A percentile compares a stretch with the other conserved stretches of the same genome.
These are phyloP conservation scores for Talaromyces liani DNA, from an alignment of 495 filamentous ascomycete species.

Conservation along the genomic window DNA sequence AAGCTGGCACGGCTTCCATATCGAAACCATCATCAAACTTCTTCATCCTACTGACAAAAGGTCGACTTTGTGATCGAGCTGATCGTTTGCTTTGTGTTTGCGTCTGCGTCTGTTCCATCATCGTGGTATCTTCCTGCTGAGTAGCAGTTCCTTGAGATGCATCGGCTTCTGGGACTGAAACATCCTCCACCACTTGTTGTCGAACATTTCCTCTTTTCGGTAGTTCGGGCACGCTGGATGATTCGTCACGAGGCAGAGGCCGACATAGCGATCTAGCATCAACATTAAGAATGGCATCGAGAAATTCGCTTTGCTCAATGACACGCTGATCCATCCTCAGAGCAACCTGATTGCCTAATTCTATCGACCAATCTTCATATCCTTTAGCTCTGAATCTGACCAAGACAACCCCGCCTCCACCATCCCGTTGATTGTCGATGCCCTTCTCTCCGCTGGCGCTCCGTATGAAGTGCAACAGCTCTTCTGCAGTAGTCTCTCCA, in stretches of 20 bases:
- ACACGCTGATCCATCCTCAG: constrained; percentile 67
- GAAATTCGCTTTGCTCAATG: constrained; percentile 85
- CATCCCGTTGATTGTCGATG: constrained; percentile 50
- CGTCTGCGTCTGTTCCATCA: constrained; percentile 1
- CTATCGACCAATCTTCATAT: constrained; percentile 59
- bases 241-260: constrained; percentile 42
- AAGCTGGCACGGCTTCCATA: constrained; percentile 34
- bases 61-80: constrained; percentile 27
- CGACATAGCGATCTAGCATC: constrained; percentile 64
- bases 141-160: background rate
- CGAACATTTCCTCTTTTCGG: constrained; percentile 12
- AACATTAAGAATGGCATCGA: constrained; percentile 78
- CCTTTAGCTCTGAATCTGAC: constrained; percentile 67
- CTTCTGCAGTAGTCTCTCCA: constrained; percentile 62
- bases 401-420: constrained; percentile 65
- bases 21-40: constrained; percentile 60
- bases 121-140: background rate
- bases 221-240: background rate
- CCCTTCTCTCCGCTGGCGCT: constrained; percentile 67
- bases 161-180: background rate
- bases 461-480: constrained; percentile 72
- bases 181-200: background rate
- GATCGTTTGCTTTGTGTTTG: constrained; percentile 11
- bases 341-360: constrained; percentile 60
- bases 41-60: constrained; percentile 58